Base-by-base conservation (phyloP, 768 basidiomycete species). In the Podaxis pistillaris region DNA sequence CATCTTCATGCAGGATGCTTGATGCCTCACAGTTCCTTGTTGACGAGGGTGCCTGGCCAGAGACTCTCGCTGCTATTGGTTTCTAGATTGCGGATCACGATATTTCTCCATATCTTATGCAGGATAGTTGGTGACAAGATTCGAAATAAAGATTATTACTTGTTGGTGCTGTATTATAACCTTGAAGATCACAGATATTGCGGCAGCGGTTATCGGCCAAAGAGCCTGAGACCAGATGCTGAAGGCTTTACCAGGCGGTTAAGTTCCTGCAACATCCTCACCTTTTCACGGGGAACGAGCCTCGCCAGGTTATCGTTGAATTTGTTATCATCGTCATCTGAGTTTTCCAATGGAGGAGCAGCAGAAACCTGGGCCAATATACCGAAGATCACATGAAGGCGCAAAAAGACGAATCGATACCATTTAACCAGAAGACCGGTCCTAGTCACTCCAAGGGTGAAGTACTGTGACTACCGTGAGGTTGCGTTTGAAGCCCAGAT, bases 381-480 rank as follows among this genome's bases (percentile, higher is more conserved):
- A 24, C 26, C 19, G n/a, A 41, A 41, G 7, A 19, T 26, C 19
- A 1, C 33, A 33, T 33, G 0, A 33, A 33, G 19, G 6, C 4
- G 9, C 19, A 9, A 24, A 46, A 11, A 26, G 51, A n/a, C 51
- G 56, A 85, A 68, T n/a, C 91, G 71, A 62, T 82, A 75, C 75
- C 86, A 91, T 1, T 86, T 86, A 67, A 89, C 81, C 11, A 88
- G 52, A 0, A 89, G 90, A 58, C 88, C 88, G 28, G 80, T 65
- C 9, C 81, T 81, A 54, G 82, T 68, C 1, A 80, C 74, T 12
- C 77, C 78, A 12, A 67, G 67, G 8, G 86, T 84, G 65, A 81
- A 84, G 57, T 76, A 73, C 0, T 76, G 66, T 2, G 75, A 75
- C 66, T 79, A 77, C 40, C 88, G 75, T 1, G 83, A 78, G 3